These are phyloP conservation scores for Arthrobotrys megalospora DNA, from an alignment of 2,329 filamentous ascomycete species.

Conservation along the genomic window DNA sequence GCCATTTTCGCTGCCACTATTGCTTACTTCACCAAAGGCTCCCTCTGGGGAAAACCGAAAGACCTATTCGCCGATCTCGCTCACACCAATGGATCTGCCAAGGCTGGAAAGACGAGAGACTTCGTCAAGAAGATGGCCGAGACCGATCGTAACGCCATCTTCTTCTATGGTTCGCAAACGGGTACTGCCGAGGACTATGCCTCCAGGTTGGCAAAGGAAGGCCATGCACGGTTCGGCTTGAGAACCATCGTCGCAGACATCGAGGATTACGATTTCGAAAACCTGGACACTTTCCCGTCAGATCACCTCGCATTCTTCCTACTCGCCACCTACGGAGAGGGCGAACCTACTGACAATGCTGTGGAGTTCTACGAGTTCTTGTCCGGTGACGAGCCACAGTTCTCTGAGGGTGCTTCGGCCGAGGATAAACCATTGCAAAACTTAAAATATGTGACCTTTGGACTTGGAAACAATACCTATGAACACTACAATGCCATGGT, in stretches of 20 bases:
- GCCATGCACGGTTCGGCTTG: constrained; percentile 93
- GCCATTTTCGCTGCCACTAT: constrained; percentile 86
- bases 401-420: constrained; percentile 77
- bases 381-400: constrained; percentile 82
- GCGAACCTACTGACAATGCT: constrained; percentile 97
- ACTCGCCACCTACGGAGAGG: constrained; percentile 96
- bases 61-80: constrained; percentile 86
- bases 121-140: constrained; percentile 97
- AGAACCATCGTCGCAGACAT: constrained; percentile 99
- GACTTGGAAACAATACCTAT: constrained; percentile 98
- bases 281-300: constrained; percentile 86
- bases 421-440: constrained; percentile 82
- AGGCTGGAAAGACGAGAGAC: constrained; percentile 88
- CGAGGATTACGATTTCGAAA: constrained; percentile 98
- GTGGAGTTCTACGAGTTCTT: constrained; percentile 99
- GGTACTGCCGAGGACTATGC: constrained; percentile 99
- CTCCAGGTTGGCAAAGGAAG: constrained; percentile 94
- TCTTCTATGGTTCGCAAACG: constrained; percentile 99
- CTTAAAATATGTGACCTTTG: constrained; percentile 94
- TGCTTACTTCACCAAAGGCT: constrained; percentile 98
- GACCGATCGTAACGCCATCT: constrained; percentile 94
- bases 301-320: constrained; percentile 97
- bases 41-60: constrained; percentile 88
- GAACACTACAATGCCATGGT: constrained; percentile 99
- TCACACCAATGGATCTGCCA: constrained; percentile 74